phyloP scores from a whole-genome alignment of 371 early-diverging fungal genomes.

The Nematocida sp. region DNA sequence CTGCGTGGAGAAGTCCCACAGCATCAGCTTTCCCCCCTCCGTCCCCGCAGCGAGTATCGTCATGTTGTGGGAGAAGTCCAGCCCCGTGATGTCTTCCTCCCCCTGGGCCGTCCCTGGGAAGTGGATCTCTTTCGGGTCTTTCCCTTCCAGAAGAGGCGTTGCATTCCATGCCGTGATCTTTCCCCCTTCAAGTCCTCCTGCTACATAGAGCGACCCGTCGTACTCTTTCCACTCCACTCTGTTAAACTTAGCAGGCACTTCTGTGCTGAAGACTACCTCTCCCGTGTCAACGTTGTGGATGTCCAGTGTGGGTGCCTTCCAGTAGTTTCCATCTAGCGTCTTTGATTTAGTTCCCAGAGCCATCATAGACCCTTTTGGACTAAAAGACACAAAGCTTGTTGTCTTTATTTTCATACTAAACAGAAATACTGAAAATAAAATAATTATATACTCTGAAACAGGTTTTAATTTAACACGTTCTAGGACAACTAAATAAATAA shows the following conservation, averaged over 20 bases:
- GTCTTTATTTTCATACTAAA: conserved; percentile 62
- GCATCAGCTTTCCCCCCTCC: conserved; percentile 56
- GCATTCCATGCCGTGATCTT: conserved; percentile 50
- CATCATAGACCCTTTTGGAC: conserved; percentile 50
- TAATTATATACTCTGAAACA: not conserved
- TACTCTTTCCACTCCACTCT: conserved; percentile 60
- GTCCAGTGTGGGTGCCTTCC: conserved; percentile 56
- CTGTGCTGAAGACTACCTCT: conserved; percentile 44
- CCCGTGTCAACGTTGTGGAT: conserved; percentile 52
- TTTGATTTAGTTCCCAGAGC: conserved; percentile 64
- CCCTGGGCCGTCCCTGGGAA: conserved; percentile 34
- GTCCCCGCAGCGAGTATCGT: conserved; percentile 61
- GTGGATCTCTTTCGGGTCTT: conserved; percentile 17
- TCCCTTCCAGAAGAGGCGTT: conserved; percentile 19
- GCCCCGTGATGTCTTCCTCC: conserved; percentile 61
- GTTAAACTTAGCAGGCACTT: conserved; percentile 60
- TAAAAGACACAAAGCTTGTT: conserved; percentile 61
- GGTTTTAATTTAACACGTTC: too few species aligned
- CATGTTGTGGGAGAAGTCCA: conserved; percentile 59
- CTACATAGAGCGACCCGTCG: conserved; percentile 47
- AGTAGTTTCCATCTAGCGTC: conserved; percentile 63
- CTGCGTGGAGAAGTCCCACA: conserved; percentile 58
- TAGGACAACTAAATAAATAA: too few species aligned
- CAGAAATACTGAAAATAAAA: conserved; percentile 46
- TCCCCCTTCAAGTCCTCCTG: conserved; percentile 60